phyloP scores from a whole-genome alignment of 106 monocot genomes.

The Cymbidium sinense region DNA sequence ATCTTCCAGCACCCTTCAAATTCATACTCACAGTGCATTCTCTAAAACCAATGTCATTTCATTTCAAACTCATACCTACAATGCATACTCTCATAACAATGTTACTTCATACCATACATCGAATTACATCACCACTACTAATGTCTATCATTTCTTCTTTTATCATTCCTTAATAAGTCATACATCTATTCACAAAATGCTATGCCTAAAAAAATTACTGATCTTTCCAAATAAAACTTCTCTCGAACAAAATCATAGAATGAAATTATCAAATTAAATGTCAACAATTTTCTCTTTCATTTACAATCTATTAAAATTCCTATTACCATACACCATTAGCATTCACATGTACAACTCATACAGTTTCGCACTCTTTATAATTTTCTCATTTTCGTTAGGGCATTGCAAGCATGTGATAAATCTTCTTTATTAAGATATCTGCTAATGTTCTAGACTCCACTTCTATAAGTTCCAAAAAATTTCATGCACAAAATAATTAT shows the following conservation, averaged over 20 bases:
- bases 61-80: background rate
- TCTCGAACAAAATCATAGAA: background rate
- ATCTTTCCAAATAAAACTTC: background rate
- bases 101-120: background rate
- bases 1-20: background rate
- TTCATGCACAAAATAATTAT: background rate
- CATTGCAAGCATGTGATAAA: background rate
- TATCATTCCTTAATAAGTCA: background rate
- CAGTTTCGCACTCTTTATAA: background rate
- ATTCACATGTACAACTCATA: background rate
- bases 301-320: background rate
- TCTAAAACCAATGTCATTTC: background rate
- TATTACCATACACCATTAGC: background rate
- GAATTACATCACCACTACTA: background rate
- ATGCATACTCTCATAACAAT: too few species aligned
- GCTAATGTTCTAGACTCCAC: background rate
- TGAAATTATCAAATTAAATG: background rate
- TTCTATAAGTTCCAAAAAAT: background rate
- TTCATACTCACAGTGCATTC: background rate
- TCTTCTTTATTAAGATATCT: background rate
- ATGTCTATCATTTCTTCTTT: background rate
- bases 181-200: background rate
- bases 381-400: background rate
- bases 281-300: background rate
- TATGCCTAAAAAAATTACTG: background rate